These are phyloP conservation scores for Ophiostoma quercus DNA, from an alignment of 2,329 filamentous ascomycete species.

Conservation along the genomic window DNA sequence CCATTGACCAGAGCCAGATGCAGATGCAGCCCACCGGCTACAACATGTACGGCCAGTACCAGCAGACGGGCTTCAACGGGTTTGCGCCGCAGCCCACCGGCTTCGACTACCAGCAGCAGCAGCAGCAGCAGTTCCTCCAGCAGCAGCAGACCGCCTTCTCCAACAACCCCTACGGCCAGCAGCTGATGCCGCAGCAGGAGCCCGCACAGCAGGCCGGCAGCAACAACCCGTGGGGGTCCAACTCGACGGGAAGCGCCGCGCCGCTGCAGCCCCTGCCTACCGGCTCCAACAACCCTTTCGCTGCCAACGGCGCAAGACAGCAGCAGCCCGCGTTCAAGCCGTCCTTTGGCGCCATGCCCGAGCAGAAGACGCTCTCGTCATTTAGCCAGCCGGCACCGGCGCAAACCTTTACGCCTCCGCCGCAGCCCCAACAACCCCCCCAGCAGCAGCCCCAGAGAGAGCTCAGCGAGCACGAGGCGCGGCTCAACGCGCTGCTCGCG, in stretches of 20 bases:
- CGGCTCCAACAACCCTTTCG: constrained; percentile 97
- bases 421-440: constrained; percentile 35
- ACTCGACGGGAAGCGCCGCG: constrained; percentile 50
- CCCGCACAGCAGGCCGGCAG: constrained; percentile 70
- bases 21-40: constrained; percentile 78
- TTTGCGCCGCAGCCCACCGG: constrained; percentile 54
- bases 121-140: constrained; percentile 37
- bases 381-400: constrained; percentile 47
- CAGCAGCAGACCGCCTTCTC: constrained; percentile 36
- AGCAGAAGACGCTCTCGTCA: constrained; percentile 69
- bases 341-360: constrained; percentile 66
- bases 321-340: constrained; percentile 40
- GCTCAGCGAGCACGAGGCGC: constrained; percentile 60
- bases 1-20: constrained; percentile 71
- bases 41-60: constrained; percentile 50
- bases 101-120: constrained; percentile 54
- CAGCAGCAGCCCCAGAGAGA: constrained; percentile 49
- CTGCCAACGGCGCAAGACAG: constrained; percentile 34
- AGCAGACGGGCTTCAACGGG: constrained; percentile 56
- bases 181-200: constrained; percentile 42
- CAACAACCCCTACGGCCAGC: constrained; percentile 36
- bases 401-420: constrained; percentile 11
- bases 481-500: constrained; percentile 79
- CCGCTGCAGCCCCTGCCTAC: constrained; percentile 76
- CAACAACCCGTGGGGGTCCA: constrained; percentile 90